These are phyloP conservation scores for Starmerella floris DNA, from an alignment of 805 yeast species.

Conservation along the genomic window DNA sequence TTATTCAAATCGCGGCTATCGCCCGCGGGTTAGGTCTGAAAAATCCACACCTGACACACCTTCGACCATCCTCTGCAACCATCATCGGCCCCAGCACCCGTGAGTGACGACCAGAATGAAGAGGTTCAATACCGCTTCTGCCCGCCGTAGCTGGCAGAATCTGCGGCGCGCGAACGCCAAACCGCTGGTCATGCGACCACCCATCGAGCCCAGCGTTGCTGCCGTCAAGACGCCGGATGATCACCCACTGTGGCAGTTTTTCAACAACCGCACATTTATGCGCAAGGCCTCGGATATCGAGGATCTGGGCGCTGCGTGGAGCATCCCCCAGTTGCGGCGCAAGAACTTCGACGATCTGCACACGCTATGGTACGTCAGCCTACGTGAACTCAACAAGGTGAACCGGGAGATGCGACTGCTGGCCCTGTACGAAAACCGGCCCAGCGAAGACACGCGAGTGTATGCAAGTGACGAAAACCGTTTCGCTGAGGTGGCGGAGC, in stretches of 20 bases:
- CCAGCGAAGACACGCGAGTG: constrained; percentile 17
- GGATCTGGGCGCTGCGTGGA: constrained; percentile 57
- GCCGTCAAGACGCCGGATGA: constrained; percentile 62
- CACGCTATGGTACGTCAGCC: constrained; percentile 73
- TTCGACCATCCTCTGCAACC: not conserved
- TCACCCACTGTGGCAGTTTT: constrained; percentile 94
- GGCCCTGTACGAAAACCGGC: constrained; percentile 25
- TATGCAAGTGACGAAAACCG: constrained; percentile 12
- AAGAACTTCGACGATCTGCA: constrained; percentile 89
- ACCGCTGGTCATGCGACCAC: constrained; percentile 52
- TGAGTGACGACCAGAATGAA: no score
- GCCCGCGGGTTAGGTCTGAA: not conserved
- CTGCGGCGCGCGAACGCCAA: constrained; percentile 27
- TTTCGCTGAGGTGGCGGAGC: constrained; percentile 29
- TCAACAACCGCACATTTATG: constrained; percentile 47
- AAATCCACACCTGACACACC: not conserved
- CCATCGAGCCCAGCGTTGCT: constrained; percentile 69
- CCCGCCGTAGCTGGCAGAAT: constrained; percentile 1
- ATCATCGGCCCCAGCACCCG: no score
- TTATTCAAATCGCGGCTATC: no score
- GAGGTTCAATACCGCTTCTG: constrained; percentile 11
- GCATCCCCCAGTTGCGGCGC: constrained; percentile 73
- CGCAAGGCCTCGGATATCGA: constrained; percentile 41
- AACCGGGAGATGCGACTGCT: constrained; percentile 61
- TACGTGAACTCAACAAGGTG: constrained; percentile 69